Conservation (phyloP, 202 grass and related monocot species). For the Setaria italica region DNA sequence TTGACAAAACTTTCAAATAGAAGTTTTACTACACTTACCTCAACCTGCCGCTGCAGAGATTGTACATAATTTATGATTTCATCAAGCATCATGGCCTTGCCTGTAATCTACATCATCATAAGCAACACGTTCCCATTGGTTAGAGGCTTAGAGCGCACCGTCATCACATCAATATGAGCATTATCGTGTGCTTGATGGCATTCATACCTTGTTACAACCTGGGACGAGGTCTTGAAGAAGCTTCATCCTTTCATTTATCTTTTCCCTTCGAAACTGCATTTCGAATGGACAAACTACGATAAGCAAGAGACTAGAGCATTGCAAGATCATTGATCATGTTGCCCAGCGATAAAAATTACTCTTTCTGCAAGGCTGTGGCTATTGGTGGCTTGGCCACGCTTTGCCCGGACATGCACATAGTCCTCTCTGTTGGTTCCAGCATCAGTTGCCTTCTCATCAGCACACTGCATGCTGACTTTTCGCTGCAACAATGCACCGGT, state of each 20-base stretch:
- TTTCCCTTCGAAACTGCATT: slow-evolving; percentile 90
- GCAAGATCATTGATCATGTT: slow-evolving; percentile 9
- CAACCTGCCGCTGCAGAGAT: slow-evolving; percentile 89
- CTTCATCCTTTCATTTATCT: slow-evolving; percentile 96
- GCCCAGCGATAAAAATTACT: slow-evolving; percentile 50
- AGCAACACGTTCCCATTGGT: slow-evolving; percentile 19
- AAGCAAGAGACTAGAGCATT: slow-evolving; percentile 9
- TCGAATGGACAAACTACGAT: not conserved
- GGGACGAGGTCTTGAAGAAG: slow-evolving; percentile 97
- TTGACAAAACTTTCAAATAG: not conserved
- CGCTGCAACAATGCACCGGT: slow-evolving; percentile 36
- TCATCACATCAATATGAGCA: not conserved
- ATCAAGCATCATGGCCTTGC: slow-evolving; percentile 99
- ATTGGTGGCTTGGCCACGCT: slow-evolving; percentile 93
- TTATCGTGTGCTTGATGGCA: not conserved
- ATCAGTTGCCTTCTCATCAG: slow-evolving; percentile 42
- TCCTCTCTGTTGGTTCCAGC: slow-evolving; percentile 56
- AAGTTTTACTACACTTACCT: slow-evolving; percentile 53
- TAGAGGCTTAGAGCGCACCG: slow-evolving; percentile 9
- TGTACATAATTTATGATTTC: slow-evolving; percentile 99
- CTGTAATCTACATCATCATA: slow-evolving; percentile 73
- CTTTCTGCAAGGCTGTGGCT: slow-evolving; percentile 99
- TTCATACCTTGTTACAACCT: slow-evolving; percentile 83
- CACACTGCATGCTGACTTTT: slow-evolving; percentile 48
- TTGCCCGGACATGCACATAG: slow-evolving; percentile 84